Percentiles rank a stretch among this genome's conserved stretches.
phyloP scores from a whole-genome alignment of 2,329 filamentous ascomycete species.

The Monosporascus sp. region DNA sequence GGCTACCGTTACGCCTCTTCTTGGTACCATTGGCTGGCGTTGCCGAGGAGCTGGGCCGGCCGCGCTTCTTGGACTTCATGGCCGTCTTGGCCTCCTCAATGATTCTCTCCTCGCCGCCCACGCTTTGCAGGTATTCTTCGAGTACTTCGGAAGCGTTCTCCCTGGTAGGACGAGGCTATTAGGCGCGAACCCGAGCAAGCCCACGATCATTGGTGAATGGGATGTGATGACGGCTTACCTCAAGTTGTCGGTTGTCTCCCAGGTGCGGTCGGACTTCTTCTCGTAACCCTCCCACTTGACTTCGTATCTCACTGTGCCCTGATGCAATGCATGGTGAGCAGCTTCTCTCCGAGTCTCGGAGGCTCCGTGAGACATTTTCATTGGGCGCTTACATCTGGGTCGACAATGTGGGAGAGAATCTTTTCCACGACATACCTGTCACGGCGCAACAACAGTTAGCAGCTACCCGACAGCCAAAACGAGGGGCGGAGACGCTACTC shows the following conservation, averaged over 20 bases:
- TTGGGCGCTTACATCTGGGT: slow-evolving; percentile 41
- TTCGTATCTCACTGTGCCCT: slow-evolving; percentile 54
- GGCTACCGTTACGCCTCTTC: slow-evolving; percentile 41
- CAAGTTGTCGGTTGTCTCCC: slow-evolving; percentile 73
- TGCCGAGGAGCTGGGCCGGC: slow-evolving; percentile 37
- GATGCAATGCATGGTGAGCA: slow-evolving; percentile 1
- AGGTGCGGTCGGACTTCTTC: slow-evolving; percentile 64
- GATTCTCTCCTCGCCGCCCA: slow-evolving; percentile 59
- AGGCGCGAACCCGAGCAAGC: slow-evolving; percentile 2
- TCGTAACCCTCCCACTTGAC: slow-evolving; percentile 82
- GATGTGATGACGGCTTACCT: slow-evolving; percentile 32
- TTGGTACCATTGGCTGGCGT: slow-evolving; percentile 36
- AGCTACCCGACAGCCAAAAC: slow-evolving; percentile 3
- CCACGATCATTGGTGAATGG: background rate
- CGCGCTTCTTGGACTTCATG: slow-evolving; percentile 52
- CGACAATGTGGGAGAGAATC: slow-evolving; percentile 61
- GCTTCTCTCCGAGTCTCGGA: slow-evolving; percentile 4
- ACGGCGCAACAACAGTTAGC: background rate
- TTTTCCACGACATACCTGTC: slow-evolving; percentile 67
- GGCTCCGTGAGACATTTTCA: background rate
- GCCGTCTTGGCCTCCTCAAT: slow-evolving; percentile 45
- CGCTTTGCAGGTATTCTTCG: slow-evolving; percentile 54
- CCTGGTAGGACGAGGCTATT: slow-evolving; percentile 25
- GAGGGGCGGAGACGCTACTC: slow-evolving; percentile 1
- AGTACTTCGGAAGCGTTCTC: slow-evolving; percentile 56